Base-by-base conservation (phyloP, 805 yeast species). In the Lachancea quebecensis region DNA sequence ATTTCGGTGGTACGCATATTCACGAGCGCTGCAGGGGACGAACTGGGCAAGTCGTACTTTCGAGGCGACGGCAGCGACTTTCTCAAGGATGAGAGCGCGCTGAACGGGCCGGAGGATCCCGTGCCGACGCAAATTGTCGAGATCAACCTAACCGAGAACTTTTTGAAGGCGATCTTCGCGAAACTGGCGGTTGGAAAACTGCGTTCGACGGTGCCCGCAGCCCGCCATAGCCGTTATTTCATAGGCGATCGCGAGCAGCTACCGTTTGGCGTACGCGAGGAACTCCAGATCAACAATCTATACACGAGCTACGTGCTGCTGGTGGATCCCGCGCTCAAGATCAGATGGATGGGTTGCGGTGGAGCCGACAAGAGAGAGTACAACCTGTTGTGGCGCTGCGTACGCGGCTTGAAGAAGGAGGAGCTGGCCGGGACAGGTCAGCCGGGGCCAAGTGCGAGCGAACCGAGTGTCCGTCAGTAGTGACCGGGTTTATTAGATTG, bases 291-390 rank as follows among this genome's bases (percentile, higher is more conserved):
- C 53, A 81, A 80, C 45, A 91, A 91, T 59, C 74, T 78, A 17
- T 85, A 83, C 54, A 78, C 95, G 2, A 98, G 98, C 0, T 89
- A 86, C 58, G 69, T 89, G 10, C 83, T 88, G 52, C 68, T 91
- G 4, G 74, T 93, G 31, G 99, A 93, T 58, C 71, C 70, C 12
- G 69, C 79, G 11, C 82, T 83, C 42, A 81, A 76, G 55, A 82
- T 93, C 44, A 72, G 98, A 54, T 91, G 98, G 98, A 89, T 88
- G 18, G 85, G 88, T 3, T 79, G 95, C 54, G 99, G 98, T 2
- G 77, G 74, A 34, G 83, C 95, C 1, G 72, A 73, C 12, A 78
- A 74, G n/a, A 74, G 74, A 30, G 99, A 93, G 53, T 66, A 69
- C 39, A 69, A 69, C 14, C 67, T 77, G 12, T 62, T 86, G 45